phyloP scores from a whole-genome alignment of 2,329 filamentous ascomycete species.

The Coniella lustricola region DNA sequence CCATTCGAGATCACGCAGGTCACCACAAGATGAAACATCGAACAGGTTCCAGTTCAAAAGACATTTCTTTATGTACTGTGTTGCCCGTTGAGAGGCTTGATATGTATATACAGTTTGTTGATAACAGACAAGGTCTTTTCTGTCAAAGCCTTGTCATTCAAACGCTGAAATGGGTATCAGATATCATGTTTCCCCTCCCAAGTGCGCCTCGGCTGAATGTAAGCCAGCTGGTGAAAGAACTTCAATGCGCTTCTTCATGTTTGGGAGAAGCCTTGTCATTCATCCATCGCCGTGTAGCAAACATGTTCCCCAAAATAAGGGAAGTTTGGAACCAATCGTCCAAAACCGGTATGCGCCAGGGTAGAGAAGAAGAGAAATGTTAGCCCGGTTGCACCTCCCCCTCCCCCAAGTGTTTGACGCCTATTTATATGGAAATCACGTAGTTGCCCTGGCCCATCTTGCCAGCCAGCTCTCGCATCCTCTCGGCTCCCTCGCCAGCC shows the following conservation, averaged over 20 bases:
- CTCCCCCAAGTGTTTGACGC: constrained; percentile 3
- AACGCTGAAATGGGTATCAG: constrained; percentile 12
- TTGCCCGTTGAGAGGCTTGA: not conserved
- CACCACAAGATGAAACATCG: too few species aligned
- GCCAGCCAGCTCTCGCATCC: constrained; percentile 87
- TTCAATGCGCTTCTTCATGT: too few species aligned
- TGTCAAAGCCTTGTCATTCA: not conserved
- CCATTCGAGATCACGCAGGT: not conserved
- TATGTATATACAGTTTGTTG: not conserved
- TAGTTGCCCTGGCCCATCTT: constrained; percentile 69
- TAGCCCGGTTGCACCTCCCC: not conserved
- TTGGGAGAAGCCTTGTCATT: constrained; percentile 17
- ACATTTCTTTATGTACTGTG: not conserved
- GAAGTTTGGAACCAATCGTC: not conserved
- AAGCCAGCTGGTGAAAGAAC: not conserved
- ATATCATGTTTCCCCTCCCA: constrained; percentile 1
- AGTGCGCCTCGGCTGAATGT: not conserved
- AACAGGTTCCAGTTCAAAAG: not conserved
- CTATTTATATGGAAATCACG: constrained; percentile 61
- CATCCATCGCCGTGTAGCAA: constrained; percentile 18
- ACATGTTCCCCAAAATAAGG: constrained; percentile 16
- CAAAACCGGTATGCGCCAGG: constrained; percentile 11
- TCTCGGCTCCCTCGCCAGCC: constrained; percentile 81
- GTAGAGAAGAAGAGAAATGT: constrained; percentile 10
- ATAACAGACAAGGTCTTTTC: not conserved